Evolutionary conservation across 2,329 filamentous ascomycete species (phyloP), one percentile per base, ranked within the genome.

Genomic region (Alternaria panax): DNA sequence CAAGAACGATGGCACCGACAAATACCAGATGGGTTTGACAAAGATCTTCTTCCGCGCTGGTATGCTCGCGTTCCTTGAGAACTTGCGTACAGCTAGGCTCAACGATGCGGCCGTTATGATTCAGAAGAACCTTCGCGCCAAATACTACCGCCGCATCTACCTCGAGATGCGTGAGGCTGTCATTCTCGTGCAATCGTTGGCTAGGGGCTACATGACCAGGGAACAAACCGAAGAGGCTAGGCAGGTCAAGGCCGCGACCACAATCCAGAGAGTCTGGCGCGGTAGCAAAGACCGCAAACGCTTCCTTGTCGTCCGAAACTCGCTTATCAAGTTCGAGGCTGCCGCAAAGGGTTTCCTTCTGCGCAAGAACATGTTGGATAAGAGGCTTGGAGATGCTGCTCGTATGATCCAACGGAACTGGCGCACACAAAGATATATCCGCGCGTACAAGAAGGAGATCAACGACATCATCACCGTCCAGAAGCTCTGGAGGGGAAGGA

Each of bases 31-130:
- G 65, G 95, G 95, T 81, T 84, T 98, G 67, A 98, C 94, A 52
- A 99, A 99, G 83, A 97, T 99, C 76, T 99, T 99, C 83, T 99
- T 99, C 88, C 91, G 95, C 61, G 95, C 95, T 56, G 95, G 95
- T 79, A 99, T 99, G 95, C 89, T 99, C 70, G 95, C 95, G 7
- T 97, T 97, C 82, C 83, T 99, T 51, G 95, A 99, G 81, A 97
- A 97, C 68, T 85, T 97, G 66, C 89, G 95, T 59, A 97, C 95
- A 12, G 92, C 86, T 66, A 89, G 93, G 59, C 85, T 99, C 75
- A 98, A 96, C 76, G 91, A 93, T 67, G 96, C 93, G 68, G 95
- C 95, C 12, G 92, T 96, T 70, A 91, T 99, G 88, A 99, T 99
- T 57, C 95, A 99, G 80, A 99, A 99, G 88, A 99, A 99, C 75